Evolutionary conservation across 768 basidiomycete species (phyloP).

Genomic region (Podaxis sp.): DNA sequence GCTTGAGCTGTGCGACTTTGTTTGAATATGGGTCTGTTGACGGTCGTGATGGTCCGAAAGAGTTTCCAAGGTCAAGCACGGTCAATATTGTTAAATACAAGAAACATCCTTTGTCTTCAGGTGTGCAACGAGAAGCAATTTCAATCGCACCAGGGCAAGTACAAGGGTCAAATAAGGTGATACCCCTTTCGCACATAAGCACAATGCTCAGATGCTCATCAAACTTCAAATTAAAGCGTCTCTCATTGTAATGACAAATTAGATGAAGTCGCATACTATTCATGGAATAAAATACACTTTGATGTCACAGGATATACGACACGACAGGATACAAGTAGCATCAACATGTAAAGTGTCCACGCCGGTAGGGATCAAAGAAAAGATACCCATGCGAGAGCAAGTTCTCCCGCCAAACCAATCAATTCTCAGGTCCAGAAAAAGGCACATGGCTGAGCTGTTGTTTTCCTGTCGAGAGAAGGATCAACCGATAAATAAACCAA

Average conservation of each 20-base stretch:
- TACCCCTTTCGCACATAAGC: background rate
- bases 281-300: slow-evolving; percentile 34
- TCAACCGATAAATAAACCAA: slow-evolving; percentile 41
- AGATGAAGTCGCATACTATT: slow-evolving; percentile 27
- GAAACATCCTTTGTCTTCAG: background rate
- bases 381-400: background rate
- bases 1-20: slow-evolving; percentile 11
- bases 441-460: background rate
- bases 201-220: background rate
- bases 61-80: background rate
- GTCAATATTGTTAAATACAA: background rate
- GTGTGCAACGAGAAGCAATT: background rate
- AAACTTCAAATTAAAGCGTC: background rate
- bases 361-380: background rate
- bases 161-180: background rate
- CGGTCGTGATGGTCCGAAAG: background rate
- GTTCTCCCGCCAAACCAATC: background rate
- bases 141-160: background rate
- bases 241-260: slow-evolving; percentile 9
- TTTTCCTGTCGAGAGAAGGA: slow-evolving; percentile 26
- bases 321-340: slow-evolving; percentile 29
- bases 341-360: slow-evolving; percentile 11
- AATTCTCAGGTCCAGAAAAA: slow-evolving; percentile 14
- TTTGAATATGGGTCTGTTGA: background rate
- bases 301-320: slow-evolving; percentile 29